Evolutionary conservation across 2,329 filamentous ascomycete genomes (phyloP), one percentile per base, ranked within the genome.

Genomic region (Fusarium udum): DNA sequence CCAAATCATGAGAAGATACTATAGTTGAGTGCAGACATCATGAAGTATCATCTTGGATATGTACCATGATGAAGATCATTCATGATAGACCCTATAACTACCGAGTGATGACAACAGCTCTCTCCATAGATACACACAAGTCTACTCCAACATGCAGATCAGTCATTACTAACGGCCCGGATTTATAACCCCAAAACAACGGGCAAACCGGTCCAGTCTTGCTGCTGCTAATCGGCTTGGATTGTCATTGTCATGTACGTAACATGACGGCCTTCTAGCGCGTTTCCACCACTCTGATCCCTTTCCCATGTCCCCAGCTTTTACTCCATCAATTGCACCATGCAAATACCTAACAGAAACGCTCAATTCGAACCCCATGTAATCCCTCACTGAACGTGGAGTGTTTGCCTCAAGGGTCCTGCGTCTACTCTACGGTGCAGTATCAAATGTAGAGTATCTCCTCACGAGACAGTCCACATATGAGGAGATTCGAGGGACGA

Each of bases 191-290:
- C 61, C 61, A 76, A 60, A 63, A 70, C 52, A 52, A 71, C 59
- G 70, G 63, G 51, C 65, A 69, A 59, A 57, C 70, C 70, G 72
- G 70, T 45, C 61, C 31, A 40, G 45, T 61, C 61, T 18, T n/a
- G 20, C 26, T 28, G 34, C 14, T 55, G 51, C 26, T 28, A 31
- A 18, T 55, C 26, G 51, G 51, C 24, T 14, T 40, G 24, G 26
- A 39, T 57, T 28, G 53, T 42, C 57, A 53, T 58, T 28, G 48
- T 42, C 57, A 53, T 61, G 73, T 77, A 77, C 71, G 75, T 77
- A 75, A 77, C 74, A 75, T 75, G 57, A 69, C 63, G 61, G 48
- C 37, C 66, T 74, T 75, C 68, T 76, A 53, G 63, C 52, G 65
- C 15, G 45, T 52, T 69, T 64, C 66, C 64, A 51, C 64, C 32